These are phyloP conservation scores for Gossypium gossypioides DNA, from an alignment of 441 rosid species.

Conservation along the genomic window DNA sequence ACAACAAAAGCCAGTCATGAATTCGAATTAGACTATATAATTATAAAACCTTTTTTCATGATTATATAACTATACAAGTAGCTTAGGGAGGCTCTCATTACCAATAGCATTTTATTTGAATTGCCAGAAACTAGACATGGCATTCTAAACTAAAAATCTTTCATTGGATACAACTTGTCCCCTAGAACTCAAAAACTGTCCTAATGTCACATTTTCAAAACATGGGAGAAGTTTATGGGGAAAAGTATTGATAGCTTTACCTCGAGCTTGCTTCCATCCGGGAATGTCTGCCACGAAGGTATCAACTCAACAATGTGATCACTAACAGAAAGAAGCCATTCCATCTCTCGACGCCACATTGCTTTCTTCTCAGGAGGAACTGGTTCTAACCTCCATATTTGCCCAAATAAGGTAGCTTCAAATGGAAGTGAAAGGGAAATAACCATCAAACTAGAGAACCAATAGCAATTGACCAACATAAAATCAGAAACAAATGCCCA, in stretches of 20 bases:
- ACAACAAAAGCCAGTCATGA: background rate
- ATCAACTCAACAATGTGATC: slow-evolving; percentile 92
- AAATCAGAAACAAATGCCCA: slow-evolving; percentile 2
- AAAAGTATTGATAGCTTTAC: slow-evolving; percentile 26
- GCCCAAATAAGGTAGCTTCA: slow-evolving; percentile 85
- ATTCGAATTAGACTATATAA: background rate
- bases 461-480: background rate
- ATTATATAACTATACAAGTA: background rate
- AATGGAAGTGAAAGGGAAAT: slow-evolving; percentile 5
- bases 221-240: background rate
- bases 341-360: slow-evolving; percentile 99
- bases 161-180: background rate
- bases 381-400: slow-evolving; percentile 94
- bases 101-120: background rate
- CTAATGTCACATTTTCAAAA: background rate
- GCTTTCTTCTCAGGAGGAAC: slow-evolving; percentile 73
- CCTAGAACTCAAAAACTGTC: background rate
- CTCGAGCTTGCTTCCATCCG: slow-evolving; percentile 94
- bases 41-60: background rate
- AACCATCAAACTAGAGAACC: slow-evolving; percentile 15
- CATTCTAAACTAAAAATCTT: slow-evolving; percentile 5
- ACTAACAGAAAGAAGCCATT: slow-evolving; percentile 86
- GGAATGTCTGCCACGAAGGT: slow-evolving; percentile 89
- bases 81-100: background rate
- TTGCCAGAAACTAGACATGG: background rate